phyloP scores from a whole-genome alignment of 192 early-diverging fungal genomes.

The Entomortierella beljakovae region DNA sequence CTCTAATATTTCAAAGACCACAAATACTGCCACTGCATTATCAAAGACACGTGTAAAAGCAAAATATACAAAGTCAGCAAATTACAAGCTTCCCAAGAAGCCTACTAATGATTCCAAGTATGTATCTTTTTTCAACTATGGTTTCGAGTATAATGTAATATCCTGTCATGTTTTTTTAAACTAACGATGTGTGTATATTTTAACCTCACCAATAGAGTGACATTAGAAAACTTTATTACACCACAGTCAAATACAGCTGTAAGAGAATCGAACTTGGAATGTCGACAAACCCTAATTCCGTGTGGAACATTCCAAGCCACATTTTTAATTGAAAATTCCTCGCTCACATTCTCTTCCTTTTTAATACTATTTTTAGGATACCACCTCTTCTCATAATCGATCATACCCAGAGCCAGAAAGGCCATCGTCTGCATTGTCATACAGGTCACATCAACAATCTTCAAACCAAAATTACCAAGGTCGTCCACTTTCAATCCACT shows the following conservation, averaged over 20 bases:
- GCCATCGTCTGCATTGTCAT: conserved; percentile 23
- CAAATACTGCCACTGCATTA: conserved; percentile 1
- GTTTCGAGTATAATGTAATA: neutral
- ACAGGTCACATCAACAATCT: conserved; percentile 28
- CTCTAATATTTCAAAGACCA: conserved; percentile 17
- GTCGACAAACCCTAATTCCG: too few species aligned
- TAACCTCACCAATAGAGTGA: neutral
- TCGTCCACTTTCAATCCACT: conserved; percentile 48
- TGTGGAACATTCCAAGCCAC: neutral
- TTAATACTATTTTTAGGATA: conserved; percentile 1
- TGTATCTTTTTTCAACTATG: neutral
- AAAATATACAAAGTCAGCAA: conserved; percentile 45
- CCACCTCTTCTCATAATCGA: conserved; percentile 6
- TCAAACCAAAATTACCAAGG: conserved; percentile 16
- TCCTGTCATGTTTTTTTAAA: neutral
- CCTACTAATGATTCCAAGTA: conserved; percentile 15
- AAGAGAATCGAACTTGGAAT: neutral
- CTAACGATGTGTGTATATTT: neutral
- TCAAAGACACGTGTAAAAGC: conserved; percentile 33
- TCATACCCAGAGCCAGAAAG: conserved; percentile 18
- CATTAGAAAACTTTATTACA: neutral
- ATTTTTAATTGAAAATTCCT: too few species aligned
- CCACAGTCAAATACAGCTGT: neutral
- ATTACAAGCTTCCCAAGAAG: conserved; percentile 48
- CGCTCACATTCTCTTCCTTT: neutral